phyloP scores from a whole-genome alignment of 2,329 filamentous ascomycete genomes.

The Zymoseptoria crescenta region DNA sequence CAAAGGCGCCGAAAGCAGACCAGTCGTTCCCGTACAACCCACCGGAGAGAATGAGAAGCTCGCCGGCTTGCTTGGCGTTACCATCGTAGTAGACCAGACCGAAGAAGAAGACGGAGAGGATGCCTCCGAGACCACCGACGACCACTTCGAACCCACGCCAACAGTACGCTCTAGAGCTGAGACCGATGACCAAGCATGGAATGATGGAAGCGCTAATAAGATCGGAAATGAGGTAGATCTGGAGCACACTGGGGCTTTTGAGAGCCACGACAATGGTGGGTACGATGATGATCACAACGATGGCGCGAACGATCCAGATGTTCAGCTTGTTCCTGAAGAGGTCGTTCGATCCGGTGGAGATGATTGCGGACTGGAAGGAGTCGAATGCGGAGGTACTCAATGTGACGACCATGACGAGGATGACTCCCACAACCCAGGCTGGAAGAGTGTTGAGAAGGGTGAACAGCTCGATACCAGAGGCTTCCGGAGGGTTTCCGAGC shows the following conservation, averaged over 20 bases:
- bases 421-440: constrained; percentile 71
- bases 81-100: constrained; percentile 66
- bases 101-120: constrained; percentile 74
- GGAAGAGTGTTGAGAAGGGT: constrained; percentile 64
- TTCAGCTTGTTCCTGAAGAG: constrained; percentile 74
- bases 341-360: constrained; percentile 73
- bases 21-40: constrained; percentile 72
- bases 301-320: constrained; percentile 62
- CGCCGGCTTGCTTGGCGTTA: constrained; percentile 52
- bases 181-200: constrained; percentile 65
- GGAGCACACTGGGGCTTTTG: constrained; percentile 64
- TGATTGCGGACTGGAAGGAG: constrained; percentile 71
- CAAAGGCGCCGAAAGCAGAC: constrained; percentile 75
- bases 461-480: constrained; percentile 67
- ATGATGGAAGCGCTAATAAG: constrained; percentile 69
- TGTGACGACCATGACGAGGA: constrained; percentile 64
- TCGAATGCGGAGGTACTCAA: constrained; percentile 74
- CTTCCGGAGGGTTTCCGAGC: constrained; percentile 52
- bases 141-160: constrained; percentile 78
- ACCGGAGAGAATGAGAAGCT: constrained; percentile 63
- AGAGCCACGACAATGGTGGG: constrained; percentile 68
- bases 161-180: constrained; percentile 58
- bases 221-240: constrained; percentile 77
- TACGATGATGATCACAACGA: constrained; percentile 64
- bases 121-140: constrained; percentile 66